These are phyloP conservation scores for Collybia mongolica DNA, from an alignment of 768 basidiomycete genomes.

Conservation along the genomic window DNA sequence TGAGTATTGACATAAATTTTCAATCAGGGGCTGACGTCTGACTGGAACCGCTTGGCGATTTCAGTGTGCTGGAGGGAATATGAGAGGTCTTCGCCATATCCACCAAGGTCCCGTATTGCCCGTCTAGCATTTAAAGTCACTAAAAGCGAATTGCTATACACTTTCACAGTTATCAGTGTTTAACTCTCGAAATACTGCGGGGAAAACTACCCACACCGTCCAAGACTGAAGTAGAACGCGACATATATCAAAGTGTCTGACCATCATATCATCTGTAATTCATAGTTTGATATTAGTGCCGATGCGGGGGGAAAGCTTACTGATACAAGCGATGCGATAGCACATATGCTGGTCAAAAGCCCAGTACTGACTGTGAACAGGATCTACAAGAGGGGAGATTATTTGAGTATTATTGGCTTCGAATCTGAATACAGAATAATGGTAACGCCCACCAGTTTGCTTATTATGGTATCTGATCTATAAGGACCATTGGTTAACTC, in stretches of 20 bases:
- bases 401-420: neutral
- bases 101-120: constrained; percentile 40
- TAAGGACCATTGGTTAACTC: constrained; percentile 8
- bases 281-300: too few species aligned
- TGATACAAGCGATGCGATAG: constrained; percentile 38
- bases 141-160: constrained; percentile 55
- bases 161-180: constrained; percentile 19
- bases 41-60: constrained; percentile 23
- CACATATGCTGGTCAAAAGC: constrained; percentile 39
- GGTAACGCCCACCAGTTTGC: constrained; percentile 23
- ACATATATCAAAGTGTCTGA: constrained; percentile 54
- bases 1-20: too few species aligned
- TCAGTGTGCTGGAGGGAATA: constrained; percentile 41
- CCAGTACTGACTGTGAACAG: constrained; percentile 41
- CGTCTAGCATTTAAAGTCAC: constrained; percentile 51
- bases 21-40: constrained; percentile 21
- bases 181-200: too few species aligned
- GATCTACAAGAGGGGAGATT: constrained; percentile 21
- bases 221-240: constrained; percentile 56
- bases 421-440: too few species aligned
- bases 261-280: constrained; percentile 16
- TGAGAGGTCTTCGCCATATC: constrained; percentile 44
- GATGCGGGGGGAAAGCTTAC: constrained; percentile 11
- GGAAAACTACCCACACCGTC: constrained; percentile 36
- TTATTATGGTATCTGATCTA: constrained; percentile 46